phyloP scores from a whole-genome alignment of 2,329 filamentous ascomycete genomes.

The Penicillium carneum region DNA sequence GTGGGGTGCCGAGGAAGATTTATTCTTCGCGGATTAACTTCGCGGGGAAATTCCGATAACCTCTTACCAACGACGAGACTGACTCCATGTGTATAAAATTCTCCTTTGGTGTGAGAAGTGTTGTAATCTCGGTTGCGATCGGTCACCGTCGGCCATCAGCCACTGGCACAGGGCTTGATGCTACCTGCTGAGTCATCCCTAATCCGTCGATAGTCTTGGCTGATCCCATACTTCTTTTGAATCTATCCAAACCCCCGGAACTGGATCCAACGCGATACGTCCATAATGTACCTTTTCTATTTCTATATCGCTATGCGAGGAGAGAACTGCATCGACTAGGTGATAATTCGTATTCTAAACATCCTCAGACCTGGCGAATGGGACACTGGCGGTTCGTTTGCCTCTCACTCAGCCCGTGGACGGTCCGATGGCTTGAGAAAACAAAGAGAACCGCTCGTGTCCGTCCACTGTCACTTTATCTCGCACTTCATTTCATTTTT shows the following conservation, averaged over 20 bases:
- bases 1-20: conserved; percentile 16
- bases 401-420: conserved; percentile 32
- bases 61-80: no score
- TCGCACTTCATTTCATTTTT: neutral
- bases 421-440: neutral
- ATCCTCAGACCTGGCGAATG: conserved; percentile 71
- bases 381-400: conserved; percentile 88
- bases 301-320: no score
- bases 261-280: no score
- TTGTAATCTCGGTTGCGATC: conserved; percentile 19
- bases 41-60: conserved; percentile 8
- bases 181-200: conserved; percentile 74
- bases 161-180: conserved; percentile 25
- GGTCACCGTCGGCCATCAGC: conserved; percentile 26
- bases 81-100: no score
- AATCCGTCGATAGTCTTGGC: conserved; percentile 73
- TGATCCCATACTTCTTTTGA: conserved; percentile 51
- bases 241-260: conserved; percentile 63
- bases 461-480: neutral
- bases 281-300: no score
- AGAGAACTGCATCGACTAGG: no score
- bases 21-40: neutral
- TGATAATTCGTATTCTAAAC: conserved; percentile 71
- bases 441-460: neutral
- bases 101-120: conserved; percentile 6